These are phyloP conservation scores for Setomelanomma holmii DNA, from an alignment of 2,329 filamentous ascomycete genomes.

Conservation along the genomic window DNA sequence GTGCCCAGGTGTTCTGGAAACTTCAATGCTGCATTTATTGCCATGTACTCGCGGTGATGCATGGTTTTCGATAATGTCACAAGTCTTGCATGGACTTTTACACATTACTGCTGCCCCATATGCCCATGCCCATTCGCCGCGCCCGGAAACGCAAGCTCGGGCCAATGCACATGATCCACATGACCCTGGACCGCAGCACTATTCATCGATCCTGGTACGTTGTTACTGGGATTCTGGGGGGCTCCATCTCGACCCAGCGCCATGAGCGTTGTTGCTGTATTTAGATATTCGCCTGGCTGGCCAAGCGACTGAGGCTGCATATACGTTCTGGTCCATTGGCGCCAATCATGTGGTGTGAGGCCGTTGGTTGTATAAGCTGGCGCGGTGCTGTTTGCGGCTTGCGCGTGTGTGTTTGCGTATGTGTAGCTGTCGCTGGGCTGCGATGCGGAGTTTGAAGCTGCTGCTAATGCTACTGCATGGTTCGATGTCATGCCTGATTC, in stretches of 20 bases:
- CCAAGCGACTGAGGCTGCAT: conserved; percentile 32
- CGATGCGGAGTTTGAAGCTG: conserved; percentile 27
- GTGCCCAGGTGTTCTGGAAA: background rate
- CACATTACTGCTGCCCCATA: conserved; percentile 23
- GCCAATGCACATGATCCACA: conserved; percentile 36
- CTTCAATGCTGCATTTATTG: too few relatives aligned
- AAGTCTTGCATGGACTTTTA: background rate
- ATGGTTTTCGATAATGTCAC: too few relatives aligned
- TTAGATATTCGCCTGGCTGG: conserved; percentile 44
- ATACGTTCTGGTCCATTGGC: conserved; percentile 43
- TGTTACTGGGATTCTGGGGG: conserved; percentile 25
- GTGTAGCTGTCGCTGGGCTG: conserved; percentile 25
- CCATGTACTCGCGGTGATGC: background rate
- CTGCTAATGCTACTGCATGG: conserved; percentile 39
- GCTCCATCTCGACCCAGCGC: conserved; percentile 40
- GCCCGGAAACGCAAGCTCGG: conserved; percentile 35
- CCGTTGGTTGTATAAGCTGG: conserved; percentile 34
- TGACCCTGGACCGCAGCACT: conserved; percentile 30
- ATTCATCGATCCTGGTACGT: conserved; percentile 27
- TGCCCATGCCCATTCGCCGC: conserved; percentile 28
- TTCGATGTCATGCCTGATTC: conserved; percentile 39
- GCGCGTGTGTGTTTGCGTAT: conserved; percentile 35
- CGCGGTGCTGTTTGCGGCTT: conserved; percentile 22
- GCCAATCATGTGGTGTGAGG: conserved; percentile 42
- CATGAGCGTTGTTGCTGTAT: conserved; percentile 50